Conservation (phyloP, 2,329 filamentous ascomycete genomes). For the Stenocarpella maydis region DNA sequence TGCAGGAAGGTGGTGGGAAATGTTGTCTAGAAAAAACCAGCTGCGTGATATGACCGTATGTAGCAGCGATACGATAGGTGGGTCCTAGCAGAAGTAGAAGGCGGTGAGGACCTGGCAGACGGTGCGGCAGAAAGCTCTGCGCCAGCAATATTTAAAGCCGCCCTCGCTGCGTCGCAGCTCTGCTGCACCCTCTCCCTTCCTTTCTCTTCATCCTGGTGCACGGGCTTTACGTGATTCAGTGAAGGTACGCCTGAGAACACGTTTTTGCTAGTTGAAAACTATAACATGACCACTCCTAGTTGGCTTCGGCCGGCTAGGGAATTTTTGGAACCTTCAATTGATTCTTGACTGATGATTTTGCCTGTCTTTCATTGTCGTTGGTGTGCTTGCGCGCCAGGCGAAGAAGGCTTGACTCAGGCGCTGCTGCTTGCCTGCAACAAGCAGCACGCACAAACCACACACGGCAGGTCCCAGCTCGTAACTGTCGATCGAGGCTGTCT, state of each 20-base stretch:
- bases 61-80: too few species aligned
- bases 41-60: too few species aligned
- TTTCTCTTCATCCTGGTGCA: conserved; percentile 69
- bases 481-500: background rate
- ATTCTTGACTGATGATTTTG: conserved; percentile 43
- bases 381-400: conserved; percentile 53
- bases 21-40: too few species aligned
- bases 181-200: conserved; percentile 46
- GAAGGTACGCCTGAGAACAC: conserved; percentile 87
- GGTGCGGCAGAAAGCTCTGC: background rate
- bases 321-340: conserved; percentile 72
- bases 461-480: background rate
- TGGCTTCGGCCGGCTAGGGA: conserved; percentile 76
- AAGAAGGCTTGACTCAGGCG: conserved; percentile 53
- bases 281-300: conserved; percentile 78
- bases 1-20: too few species aligned
- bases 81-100: too few species aligned
- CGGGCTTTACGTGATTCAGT: conserved; percentile 84
- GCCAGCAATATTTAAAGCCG: conserved; percentile 33
- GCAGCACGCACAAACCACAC: background rate
- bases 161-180: conserved; percentile 30
- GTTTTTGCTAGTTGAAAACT: conserved; percentile 94
- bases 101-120: background rate
- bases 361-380: conserved; percentile 60
- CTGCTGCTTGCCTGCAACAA: background rate